phyloP scores from a whole-genome alignment of 306 rosid genomes.

The Astragalus membranaceus region DNA sequence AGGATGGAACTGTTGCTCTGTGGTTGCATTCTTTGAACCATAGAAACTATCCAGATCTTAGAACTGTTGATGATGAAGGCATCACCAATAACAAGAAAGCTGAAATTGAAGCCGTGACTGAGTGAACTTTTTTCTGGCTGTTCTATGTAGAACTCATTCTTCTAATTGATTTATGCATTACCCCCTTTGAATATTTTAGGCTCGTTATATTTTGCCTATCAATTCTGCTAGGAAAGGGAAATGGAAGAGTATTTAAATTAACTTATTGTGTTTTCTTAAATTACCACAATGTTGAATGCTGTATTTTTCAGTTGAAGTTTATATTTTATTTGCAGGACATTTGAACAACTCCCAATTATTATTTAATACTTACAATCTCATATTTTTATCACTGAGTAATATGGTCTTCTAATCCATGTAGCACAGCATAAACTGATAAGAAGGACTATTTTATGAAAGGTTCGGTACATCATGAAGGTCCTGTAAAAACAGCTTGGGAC shows the following conservation, averaged over 20 bases:
- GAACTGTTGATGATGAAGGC: slow-evolving; percentile 19
- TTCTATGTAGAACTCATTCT: slow-evolving; percentile 13
- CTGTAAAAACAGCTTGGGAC: too few species aligned
- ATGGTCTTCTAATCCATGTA: too few species aligned
- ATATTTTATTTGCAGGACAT: too few species aligned
- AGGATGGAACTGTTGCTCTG: slow-evolving; percentile 78
- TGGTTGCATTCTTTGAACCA: slow-evolving; percentile 95
- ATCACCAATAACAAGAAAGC: not conserved
- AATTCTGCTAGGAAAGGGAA: not conserved
- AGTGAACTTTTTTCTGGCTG: slow-evolving; percentile 19
- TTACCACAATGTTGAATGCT: too few species aligned
- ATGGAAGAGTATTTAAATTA: not conserved
- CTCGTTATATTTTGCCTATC: not conserved
- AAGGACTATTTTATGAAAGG: too few species aligned
- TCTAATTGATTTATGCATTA: slow-evolving; percentile 8
- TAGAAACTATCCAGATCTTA: slow-evolving; percentile 77
- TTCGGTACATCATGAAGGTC: too few species aligned
- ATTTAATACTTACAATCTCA: too few species aligned
- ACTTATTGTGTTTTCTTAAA: not conserved
- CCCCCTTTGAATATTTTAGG: not conserved
- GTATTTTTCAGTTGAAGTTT: too few species aligned
- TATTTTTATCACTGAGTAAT: too few species aligned
- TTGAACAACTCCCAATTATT: too few species aligned
- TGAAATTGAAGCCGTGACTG: slow-evolving; percentile 19
- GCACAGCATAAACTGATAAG: too few species aligned